Conservation (phyloP, 83 land plant genomes). For the Thuja plicata region DNA sequence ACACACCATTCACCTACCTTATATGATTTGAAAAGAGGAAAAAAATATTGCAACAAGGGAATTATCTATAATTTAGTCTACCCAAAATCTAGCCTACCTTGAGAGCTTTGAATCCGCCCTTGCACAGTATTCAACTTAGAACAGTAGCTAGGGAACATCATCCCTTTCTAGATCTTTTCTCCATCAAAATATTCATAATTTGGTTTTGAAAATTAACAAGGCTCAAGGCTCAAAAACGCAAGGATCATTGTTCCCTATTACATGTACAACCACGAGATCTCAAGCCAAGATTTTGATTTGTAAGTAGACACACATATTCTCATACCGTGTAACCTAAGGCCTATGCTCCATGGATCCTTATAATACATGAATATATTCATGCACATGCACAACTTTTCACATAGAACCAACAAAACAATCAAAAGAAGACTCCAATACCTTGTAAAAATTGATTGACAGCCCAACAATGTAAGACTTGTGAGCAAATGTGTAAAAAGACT, state of each 20-base stretch:
- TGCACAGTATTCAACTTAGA: not conserved
- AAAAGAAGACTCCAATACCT: conserved; percentile 11
- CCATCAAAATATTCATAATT: not conserved
- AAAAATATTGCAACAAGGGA: not conserved
- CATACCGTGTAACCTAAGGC: not conserved
- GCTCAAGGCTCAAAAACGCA: conserved; percentile 2
- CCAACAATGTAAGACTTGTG: not conserved
- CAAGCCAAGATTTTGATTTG: not conserved
- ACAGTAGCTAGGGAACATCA: conserved; percentile 5
- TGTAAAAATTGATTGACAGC: conserved; percentile 6
- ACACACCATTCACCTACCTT: not conserved
- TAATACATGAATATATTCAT: not conserved
- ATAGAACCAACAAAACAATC: conserved; percentile 6
- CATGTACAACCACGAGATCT: conserved; percentile 2
- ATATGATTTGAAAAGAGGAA: not conserved
- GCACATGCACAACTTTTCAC: conserved; percentile 7
- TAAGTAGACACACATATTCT: not conserved
- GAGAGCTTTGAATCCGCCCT: not conserved
- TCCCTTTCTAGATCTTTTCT: not conserved
- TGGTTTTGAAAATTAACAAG: not conserved
- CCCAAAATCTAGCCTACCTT: not conserved
- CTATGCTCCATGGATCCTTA: not conserved
- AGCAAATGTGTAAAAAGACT: conserved; percentile 1
- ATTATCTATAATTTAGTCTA: not conserved
- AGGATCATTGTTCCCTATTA: not conserved